These are phyloP conservation scores for Candida gorgasii DNA, from an alignment of 805 yeast genomes.

Conservation along the genomic window DNA sequence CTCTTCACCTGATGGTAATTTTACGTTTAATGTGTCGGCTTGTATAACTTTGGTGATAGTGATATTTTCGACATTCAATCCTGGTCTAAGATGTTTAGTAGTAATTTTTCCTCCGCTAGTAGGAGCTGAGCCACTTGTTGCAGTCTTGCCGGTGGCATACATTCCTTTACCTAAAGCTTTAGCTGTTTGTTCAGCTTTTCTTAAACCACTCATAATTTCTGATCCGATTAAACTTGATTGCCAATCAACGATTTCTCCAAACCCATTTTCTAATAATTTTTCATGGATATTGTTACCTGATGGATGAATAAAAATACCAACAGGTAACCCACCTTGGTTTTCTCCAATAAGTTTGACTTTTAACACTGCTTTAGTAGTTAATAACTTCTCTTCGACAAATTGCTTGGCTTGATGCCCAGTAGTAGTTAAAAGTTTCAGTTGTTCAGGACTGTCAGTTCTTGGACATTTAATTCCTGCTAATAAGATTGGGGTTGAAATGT, in stretches of 20 bases:
- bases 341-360: constrained; percentile 60
- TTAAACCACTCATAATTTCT: constrained; percentile 55
- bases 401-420: constrained; percentile 65
- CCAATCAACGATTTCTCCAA: constrained; percentile 79
- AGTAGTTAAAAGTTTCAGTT: constrained; percentile 21
- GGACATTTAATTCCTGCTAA: constrained; percentile 78
- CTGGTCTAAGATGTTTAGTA: constrained; percentile 36
- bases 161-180: constrained; percentile 56
- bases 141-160: constrained; percentile 27
- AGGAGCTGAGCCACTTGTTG: constrained; percentile 26
- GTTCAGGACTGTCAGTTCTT: constrained; percentile 54
- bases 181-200: constrained; percentile 67
- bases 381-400: constrained; percentile 63
- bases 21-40: constrained; percentile 65
- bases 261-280: constrained; percentile 64
- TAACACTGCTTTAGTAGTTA: constrained; percentile 56
- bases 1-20: constrained; percentile 50
- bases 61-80: constrained; percentile 51
- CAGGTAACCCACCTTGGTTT: constrained; percentile 59
- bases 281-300: constrained; percentile 73
- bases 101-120: constrained; percentile 17
- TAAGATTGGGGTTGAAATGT: constrained; percentile 58
- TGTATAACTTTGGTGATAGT: constrained; percentile 61
- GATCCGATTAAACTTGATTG: constrained; percentile 72
- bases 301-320: constrained; percentile 64